phyloP scores from a whole-genome alignment of 2,329 filamentous ascomycete species.

The Apiospora marii region DNA sequence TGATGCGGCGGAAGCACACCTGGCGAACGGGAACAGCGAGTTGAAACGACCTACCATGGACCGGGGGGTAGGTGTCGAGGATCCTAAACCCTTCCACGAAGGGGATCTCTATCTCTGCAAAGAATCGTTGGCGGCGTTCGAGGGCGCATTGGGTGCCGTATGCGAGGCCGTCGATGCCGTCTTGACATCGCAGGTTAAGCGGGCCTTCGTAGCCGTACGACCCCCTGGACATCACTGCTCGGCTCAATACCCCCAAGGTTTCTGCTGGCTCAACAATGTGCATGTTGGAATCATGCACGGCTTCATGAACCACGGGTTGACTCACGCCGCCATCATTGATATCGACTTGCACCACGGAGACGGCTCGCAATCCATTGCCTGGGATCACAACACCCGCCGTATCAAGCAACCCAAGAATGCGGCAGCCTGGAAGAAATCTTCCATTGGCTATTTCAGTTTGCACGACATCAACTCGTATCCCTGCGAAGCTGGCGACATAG shows the following conservation, averaged over 20 bases:
- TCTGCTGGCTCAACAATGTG: conserved; percentile 99
- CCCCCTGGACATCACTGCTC: conserved; percentile 97
- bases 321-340: conserved; percentile 92
- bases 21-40: conserved; percentile 79
- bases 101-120: conserved; percentile 91
- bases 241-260: conserved; percentile 86
- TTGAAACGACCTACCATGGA: conserved; percentile 73
- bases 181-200: conserved; percentile 71
- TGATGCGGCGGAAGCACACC: conserved; percentile 76
- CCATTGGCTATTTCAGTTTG: conserved; percentile 94
- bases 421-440: conserved; percentile 79
- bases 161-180: conserved; percentile 92
- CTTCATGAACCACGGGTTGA: conserved; percentile 82
- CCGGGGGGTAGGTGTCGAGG: conserved; percentile 52
- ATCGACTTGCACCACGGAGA: conserved; percentile 93
- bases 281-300: conserved; percentile 96
- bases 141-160: conserved; percentile 90
- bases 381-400: conserved; percentile 84
- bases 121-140: conserved; percentile 85
- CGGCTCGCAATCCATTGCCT: conserved; percentile 93
- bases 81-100: conserved; percentile 74
- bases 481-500: conserved; percentile 90
- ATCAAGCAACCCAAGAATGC: conserved; percentile 72
- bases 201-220: conserved; percentile 90
- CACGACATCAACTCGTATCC: conserved; percentile 99